Evolutionary conservation across 2,329 filamentous ascomycete genomes (phyloP), one percentile per base, ranked within the genome.

Genomic region (Penicillium corylophilum): DNA sequence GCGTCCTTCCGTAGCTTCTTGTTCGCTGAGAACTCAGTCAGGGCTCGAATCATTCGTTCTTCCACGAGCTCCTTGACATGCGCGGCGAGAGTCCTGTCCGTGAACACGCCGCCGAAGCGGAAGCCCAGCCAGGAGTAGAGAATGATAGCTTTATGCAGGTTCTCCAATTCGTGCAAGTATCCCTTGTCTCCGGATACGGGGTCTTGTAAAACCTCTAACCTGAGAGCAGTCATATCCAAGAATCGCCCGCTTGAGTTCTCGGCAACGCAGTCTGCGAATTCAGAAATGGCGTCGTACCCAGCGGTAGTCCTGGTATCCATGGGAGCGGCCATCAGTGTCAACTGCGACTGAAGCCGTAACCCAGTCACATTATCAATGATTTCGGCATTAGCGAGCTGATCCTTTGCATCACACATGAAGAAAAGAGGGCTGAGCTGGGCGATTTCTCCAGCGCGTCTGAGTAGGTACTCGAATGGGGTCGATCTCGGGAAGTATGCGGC

Each of bases 71-170:
- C 71, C 66, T 96, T 95, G 44, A 90, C 83, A 66, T 96, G 85
- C 57, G 89, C 87, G 0, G 90, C 91, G 39, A 96, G 77, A 0
- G 77, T 77, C 62, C 93, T 83, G 57, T 86, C 89, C 5, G 77
- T 81, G 70, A 96, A 95, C 45, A 95, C 80, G 44, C 89, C 89
- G 3, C 84, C 79, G 70, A 93, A 95, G 6, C 93, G 86, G 71
- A 93, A 97, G 62, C 89, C 93, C 15, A 99, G 79, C 94, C 94
- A 99, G 2, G 95, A 79, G 67, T 97, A 99, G 42, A 92, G 76
- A 40, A 93, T 90, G 33, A 99, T 76, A 24, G 84, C 79, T 63
- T 89, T 89, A 74, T 99, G 94, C 15, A 99, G 78, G 3, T 76
- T 70, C 69, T 99, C 94, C 18, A 97, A 77, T 8, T 78, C 73